Evolutionary conservation across 306 rosid genomes (phyloP), one percentile per base, ranked within the genome.

Genomic region (Cicer judaicum): DNA sequence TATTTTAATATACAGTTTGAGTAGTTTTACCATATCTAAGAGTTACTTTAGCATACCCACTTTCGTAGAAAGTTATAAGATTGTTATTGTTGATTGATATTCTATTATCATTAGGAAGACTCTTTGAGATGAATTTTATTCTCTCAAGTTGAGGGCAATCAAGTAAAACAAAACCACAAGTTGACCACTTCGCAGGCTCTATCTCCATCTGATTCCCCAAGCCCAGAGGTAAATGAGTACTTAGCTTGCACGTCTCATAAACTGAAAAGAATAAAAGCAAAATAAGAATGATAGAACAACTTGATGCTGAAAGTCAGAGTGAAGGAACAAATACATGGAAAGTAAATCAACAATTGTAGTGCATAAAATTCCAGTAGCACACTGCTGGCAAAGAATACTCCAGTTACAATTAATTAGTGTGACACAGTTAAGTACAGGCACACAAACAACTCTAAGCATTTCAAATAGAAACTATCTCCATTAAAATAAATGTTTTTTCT

Each of bases 201-300:
- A 82, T 81, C 77, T 94, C 98, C 97, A 94, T 90, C 77, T 90
- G 97, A 83, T 85, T 94, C 68, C 96, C 98, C 78, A 62, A 84
- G 81, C 78, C 88, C 76, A 85, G 93, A 6, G 98, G 97, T 71
- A 85, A 86, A 89, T 94, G 98, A 78, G 95, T 88, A 68, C 98
- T 97, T 43, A 94, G 87, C 85, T 94, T 91, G 92, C 98, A 94
- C 44, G 92, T 94, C 88, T 94, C 98, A 67, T 94, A 94, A 55
- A 91, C 98, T 94, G 93, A 61, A 76, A 78, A 84, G 54, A 44
- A 70, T 9, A 38, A 34, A 74, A 36, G 18, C 2, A 62, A 68
- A 49, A 61, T 48, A 44, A 61, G 68, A 86, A 14, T 16, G 9
- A 73, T 1, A 29, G 39, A 77, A 44, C 64, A 64, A 64, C 60